phyloP scores from a whole-genome alignment of 208 protist species.

The Crithidia thermophila region DNA sequence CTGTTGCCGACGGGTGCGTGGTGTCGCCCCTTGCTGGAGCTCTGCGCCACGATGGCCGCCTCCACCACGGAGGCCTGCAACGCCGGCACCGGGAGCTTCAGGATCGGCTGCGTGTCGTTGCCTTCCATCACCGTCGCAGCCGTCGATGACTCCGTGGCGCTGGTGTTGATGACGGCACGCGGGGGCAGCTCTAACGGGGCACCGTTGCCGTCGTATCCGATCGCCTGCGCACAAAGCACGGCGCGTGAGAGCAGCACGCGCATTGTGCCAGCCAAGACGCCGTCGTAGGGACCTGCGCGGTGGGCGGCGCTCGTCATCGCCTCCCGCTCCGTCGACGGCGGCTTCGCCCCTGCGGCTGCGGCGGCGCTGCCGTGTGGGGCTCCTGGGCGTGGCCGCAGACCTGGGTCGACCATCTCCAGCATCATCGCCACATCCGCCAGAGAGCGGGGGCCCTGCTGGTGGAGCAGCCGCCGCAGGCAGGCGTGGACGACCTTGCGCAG shows the following conservation, averaged over 20 bases:
- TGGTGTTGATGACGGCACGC: neutral
- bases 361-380: neutral
- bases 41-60: slow-evolving; percentile 19
- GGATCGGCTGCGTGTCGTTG: slow-evolving; percentile 17
- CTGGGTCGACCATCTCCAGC: slow-evolving; percentile 47
- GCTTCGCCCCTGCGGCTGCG: neutral
- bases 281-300: slow-evolving; percentile 32
- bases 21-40: slow-evolving; percentile 16
- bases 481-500: slow-evolving; percentile 86
- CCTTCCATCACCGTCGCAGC: neutral
- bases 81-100: slow-evolving; percentile 34
- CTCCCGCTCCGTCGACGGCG: neutral
- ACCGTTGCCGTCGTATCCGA: slow-evolving; percentile 43
- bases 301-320: neutral
- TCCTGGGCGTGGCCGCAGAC: slow-evolving; percentile 11
- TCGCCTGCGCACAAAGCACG: slow-evolving; percentile 60
- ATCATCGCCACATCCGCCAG: slow-evolving; percentile 73
- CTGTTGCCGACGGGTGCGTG: slow-evolving; percentile 20
- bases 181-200: slow-evolving; percentile 25
- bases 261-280: slow-evolving; percentile 70
- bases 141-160: neutral
- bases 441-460: slow-evolving; percentile 53
- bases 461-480: slow-evolving; percentile 63
- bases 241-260: slow-evolving; percentile 69
- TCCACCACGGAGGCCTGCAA: slow-evolving; percentile 33